Percentiles rank a stretch among this genome's conserved stretches.
phyloP scores from a whole-genome alignment of 371 early-diverging fungal species.

The Rhizopus delemar region DNA sequence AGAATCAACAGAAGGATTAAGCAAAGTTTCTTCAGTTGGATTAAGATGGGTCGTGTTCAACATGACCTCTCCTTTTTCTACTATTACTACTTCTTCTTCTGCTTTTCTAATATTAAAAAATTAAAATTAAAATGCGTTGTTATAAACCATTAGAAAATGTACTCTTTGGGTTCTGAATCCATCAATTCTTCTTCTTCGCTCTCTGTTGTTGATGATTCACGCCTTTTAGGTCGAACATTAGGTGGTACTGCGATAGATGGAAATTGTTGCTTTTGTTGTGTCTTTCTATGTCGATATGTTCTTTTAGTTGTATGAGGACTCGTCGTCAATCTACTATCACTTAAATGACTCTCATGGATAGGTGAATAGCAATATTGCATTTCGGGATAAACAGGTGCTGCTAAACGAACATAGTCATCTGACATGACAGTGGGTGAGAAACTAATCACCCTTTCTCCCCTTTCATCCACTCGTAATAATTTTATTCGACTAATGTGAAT shows the following conservation, averaged over 20 bases:
- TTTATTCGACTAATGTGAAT: constrained; percentile 81
- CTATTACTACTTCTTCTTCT: not conserved
- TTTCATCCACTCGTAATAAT: constrained; percentile 70
- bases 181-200: constrained; percentile 28
- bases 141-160: not conserved
- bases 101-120: too few relatives aligned
- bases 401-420: constrained; percentile 76
- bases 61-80: not conserved
- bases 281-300: constrained; percentile 21
- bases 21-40: constrained; percentile 16
- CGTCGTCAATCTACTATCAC: constrained; percentile 23
- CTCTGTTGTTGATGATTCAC: constrained; percentile 1
- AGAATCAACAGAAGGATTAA: constrained; percentile 50
- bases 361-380: constrained; percentile 73
- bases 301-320: constrained; percentile 34
- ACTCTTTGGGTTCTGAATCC: constrained; percentile 5
- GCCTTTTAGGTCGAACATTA: not conserved
- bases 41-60: not conserved
- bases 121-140: too few relatives aligned
- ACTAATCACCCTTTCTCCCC: constrained; percentile 73
- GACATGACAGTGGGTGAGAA: constrained; percentile 67
- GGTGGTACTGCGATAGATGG: not conserved
- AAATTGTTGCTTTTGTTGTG: not conserved
- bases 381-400: constrained; percentile 71
- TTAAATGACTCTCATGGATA: constrained; percentile 38